A percentile compares a stretch with the other conserved stretches of the same genome.
These are phyloP conservation scores for Carex parvula DNA, from an alignment of 176 grass and related monocot species.

Conservation along the genomic window DNA sequence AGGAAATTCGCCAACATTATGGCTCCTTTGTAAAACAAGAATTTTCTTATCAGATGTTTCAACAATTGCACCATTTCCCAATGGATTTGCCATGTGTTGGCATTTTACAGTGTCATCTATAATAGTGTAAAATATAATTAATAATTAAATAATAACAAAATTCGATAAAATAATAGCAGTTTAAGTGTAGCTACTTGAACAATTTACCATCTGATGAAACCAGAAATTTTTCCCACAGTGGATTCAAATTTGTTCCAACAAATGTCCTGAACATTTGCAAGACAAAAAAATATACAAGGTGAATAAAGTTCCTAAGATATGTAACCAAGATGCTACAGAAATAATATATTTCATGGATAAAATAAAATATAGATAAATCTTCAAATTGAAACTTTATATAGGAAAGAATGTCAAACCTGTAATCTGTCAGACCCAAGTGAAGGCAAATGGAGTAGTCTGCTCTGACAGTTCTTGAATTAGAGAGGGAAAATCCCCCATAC, in stretches of 20 bases:
- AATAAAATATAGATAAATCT: neutral
- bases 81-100: slow-evolving; percentile 72
- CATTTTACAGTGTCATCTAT: slow-evolving; percentile 60
- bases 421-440: slow-evolving; percentile 89
- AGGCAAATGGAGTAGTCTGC: slow-evolving; percentile 44
- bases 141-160: neutral
- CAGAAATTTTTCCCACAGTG: slow-evolving; percentile 73
- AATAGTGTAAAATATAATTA: slow-evolving; percentile 16
- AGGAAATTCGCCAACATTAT: slow-evolving; percentile 87
- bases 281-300: neutral
- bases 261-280: slow-evolving; percentile 63
- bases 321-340: neutral
- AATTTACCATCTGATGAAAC: slow-evolving; percentile 64
- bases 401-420: slow-evolving; percentile 48
- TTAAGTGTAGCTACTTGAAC: slow-evolving; percentile 5
- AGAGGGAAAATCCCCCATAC: slow-evolving; percentile 59
- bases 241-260: slow-evolving; percentile 94
- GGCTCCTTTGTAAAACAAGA: slow-evolving; percentile 81
- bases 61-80: slow-evolving; percentile 90
- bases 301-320: neutral
- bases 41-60: slow-evolving; percentile 82
- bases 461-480: slow-evolving; percentile 37
- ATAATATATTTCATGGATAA: neutral
- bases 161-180: neutral
- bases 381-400: slow-evolving; percentile 8